phyloP scores from a whole-genome alignment of 768 basidiomycete species.

The Psilocybe tampanensis region DNA sequence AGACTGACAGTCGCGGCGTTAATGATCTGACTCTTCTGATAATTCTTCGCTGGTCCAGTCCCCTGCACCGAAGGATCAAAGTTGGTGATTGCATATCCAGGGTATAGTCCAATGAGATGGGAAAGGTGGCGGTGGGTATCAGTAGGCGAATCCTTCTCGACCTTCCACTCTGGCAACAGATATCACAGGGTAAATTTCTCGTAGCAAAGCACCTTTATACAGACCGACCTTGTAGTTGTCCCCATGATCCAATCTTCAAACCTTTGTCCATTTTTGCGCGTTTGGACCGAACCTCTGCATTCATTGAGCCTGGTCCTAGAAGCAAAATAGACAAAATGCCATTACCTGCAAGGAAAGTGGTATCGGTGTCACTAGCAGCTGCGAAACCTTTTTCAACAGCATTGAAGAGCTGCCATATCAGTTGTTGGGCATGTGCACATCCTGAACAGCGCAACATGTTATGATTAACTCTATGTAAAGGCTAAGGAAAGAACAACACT shows the following conservation, averaged over 20 bases:
- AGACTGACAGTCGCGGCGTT: conserved; percentile 60
- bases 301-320: background rate
- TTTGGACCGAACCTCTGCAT: conserved; percentile 55
- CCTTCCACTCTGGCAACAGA: conserved; percentile 71
- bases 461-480: background rate
- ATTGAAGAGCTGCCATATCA: conserved; percentile 82
- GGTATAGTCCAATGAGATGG: conserved; percentile 77
- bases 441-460: conserved; percentile 37
- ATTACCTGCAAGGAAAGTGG: conserved; percentile 60
- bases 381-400: conserved; percentile 69
- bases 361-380: conserved; percentile 66
- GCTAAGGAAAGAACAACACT: conserved; percentile 10
- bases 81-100: conserved; percentile 67
- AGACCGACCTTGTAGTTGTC: conserved; percentile 68
- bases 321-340: background rate
- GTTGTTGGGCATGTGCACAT: conserved; percentile 74
- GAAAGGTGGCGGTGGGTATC: conserved; percentile 81
- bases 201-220: no score
- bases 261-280: conserved; percentile 75
- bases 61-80: conserved; percentile 56
- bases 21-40: conserved; percentile 58
- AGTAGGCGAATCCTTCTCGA: conserved; percentile 63
- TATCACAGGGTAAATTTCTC: background rate
- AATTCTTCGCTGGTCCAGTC: conserved; percentile 36
- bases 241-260: conserved; percentile 72